These are phyloP conservation scores for Mucor sp. DNA, from an alignment of 371 early-diverging fungal genomes.

Conservation along the genomic window DNA sequence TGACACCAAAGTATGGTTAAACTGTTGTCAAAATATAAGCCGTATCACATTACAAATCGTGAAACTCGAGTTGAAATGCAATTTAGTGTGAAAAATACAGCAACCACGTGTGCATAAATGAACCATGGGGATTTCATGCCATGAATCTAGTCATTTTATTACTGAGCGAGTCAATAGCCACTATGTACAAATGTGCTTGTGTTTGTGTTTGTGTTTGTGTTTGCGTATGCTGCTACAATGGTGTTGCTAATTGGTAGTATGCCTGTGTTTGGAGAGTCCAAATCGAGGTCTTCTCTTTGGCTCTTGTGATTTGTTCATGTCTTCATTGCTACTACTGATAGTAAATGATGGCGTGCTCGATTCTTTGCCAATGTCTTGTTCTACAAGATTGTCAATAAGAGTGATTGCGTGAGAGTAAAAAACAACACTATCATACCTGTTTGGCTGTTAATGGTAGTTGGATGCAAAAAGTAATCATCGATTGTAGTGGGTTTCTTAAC, in stretches of 20 bases:
- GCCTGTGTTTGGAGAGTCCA: background rate
- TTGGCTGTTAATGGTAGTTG: background rate
- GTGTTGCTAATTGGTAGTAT: no score
- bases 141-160: background rate
- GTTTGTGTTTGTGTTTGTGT: background rate
- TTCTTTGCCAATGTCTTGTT: background rate
- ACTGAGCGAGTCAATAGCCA: background rate
- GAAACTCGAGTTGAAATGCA: background rate
- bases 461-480: constrained; percentile 4
- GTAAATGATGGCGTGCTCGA: background rate
- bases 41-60: background rate
- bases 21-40: no score
- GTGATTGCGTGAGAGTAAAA: background rate
- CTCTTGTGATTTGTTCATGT: background rate
- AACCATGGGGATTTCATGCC: background rate
- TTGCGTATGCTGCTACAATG: no score
- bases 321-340: background rate
- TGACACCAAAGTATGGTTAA: no score
- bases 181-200: background rate
- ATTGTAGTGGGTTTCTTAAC: background rate
- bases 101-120: background rate
- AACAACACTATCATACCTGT: background rate
- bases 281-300: background rate
- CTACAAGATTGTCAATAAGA: background rate
- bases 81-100: background rate